Conservation (phyloP, 2,329 filamentous ascomycete species). For the Verticillium nonalfalfae region DNA sequence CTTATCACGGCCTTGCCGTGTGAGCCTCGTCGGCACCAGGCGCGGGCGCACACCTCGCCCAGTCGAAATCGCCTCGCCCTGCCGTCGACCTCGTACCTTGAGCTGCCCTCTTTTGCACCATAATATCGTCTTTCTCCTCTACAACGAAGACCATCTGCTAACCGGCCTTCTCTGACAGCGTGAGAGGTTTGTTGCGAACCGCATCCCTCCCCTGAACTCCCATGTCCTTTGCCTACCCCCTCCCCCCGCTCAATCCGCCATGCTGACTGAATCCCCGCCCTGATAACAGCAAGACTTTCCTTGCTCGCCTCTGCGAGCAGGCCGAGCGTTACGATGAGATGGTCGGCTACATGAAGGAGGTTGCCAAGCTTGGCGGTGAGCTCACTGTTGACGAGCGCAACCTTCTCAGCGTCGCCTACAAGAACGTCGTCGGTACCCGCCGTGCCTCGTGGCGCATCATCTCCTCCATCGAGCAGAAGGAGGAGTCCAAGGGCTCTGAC, state of each 20-base stretch:
- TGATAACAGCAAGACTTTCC: conserved; percentile 87
- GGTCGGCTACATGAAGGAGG: conserved; percentile 99
- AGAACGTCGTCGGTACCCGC: conserved; percentile 98
- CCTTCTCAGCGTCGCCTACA: conserved; percentile 97
- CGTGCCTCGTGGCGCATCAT: conserved; percentile 99
- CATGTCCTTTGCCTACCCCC: conserved; percentile 1
- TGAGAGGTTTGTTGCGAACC: conserved; percentile 52
- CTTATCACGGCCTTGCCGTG: conserved; percentile 2
- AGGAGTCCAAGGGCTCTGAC: conserved; percentile 96
- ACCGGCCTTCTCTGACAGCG: conserved; percentile 42
- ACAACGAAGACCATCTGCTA: conserved; percentile 19
- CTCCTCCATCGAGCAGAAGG: conserved; percentile 99
- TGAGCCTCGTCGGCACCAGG: background rate
- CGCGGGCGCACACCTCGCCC: conserved; percentile 2
- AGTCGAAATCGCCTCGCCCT: background rate
- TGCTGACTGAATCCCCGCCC: conserved; percentile 7
- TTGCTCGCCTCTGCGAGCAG: conserved; percentile 99
- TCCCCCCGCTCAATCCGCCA: conserved; percentile 5
- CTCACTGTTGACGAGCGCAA: conserved; percentile 96
- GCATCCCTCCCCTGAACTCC: conserved; percentile 4
- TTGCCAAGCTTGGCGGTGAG: conserved; percentile 79
- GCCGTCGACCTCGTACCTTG: background rate
- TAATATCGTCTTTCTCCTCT: background rate
- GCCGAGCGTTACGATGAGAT: conserved; percentile 99
- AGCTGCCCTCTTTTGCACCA: background rate